Evolutionary conservation across 139 green algal genomes (phyloP).

Genomic region (Nannochloris sp.): DNA sequence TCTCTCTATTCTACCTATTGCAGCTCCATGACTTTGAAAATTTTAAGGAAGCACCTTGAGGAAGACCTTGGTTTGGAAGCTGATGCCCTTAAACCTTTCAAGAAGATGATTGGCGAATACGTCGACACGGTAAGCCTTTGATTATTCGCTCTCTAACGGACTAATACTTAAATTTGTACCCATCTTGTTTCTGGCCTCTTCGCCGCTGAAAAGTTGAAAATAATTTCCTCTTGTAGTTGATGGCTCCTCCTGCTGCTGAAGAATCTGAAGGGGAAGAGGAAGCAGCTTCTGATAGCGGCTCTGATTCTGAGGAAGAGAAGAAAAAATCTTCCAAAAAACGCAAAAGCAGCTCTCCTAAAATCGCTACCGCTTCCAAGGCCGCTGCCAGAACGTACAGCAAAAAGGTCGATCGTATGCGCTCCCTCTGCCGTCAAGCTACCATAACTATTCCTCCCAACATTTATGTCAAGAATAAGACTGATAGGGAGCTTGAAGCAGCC

Average conservation of each 20-base stretch:
- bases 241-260: neutral
- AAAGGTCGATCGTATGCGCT: conserved; percentile 10
- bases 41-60: conserved; percentile 10
- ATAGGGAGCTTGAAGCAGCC: conserved; percentile 11
- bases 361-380: neutral
- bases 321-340: neutral
- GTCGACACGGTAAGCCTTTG: conserved; percentile 23
- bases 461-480: conserved; percentile 22
- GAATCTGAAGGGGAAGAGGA: neutral
- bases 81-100: conserved; percentile 21
- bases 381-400: conserved; percentile 9
- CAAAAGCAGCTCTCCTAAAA: neutral
- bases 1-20: too few relatives aligned
- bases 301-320: neutral
- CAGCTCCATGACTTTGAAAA: conserved; percentile 19
- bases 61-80: conserved; percentile 19
- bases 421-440: conserved; percentile 21
- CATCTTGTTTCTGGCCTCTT: neutral
- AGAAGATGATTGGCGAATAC: conserved; percentile 7
- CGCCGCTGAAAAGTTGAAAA: too few relatives aligned
- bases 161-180: too few relatives aligned
- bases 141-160: too few relatives aligned
- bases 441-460: conserved; percentile 24
- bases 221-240: neutral
- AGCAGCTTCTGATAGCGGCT: too few relatives aligned